Evolutionary conservation across 2,329 filamentous ascomycete species (phyloP), one percentile per base, ranked within the genome.

Genomic region (Phialophora chinensis): DNA sequence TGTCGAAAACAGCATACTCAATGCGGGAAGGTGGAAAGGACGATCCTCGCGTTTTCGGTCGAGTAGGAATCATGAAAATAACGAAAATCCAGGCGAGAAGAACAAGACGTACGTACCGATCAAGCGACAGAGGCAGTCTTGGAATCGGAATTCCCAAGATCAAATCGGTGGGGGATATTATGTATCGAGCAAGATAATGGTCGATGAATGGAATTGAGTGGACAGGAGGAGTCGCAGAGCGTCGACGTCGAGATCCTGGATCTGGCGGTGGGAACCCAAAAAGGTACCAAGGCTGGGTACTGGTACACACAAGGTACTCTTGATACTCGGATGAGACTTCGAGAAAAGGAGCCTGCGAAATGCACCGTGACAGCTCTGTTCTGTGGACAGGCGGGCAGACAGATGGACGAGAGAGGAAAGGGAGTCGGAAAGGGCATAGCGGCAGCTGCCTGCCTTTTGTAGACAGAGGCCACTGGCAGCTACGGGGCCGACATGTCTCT

Each of bases 381-480:
- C 29, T 38, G 27, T 61, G 59, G 60, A 55, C 60, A 55, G 42
- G 53, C 38, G 61, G 54, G 20, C 54, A 57, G 54, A 55, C 60
- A 63, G 38, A 60, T 70, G 68, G 68, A 70, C 68, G 66, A 70
- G 68, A 70, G 68, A 70, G 68, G 68, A 70, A 70, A 70, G 65
- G 65, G 68, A 70, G 56, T 70, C 68, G 66, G 68, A 70, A 70
- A 70, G 68, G 68, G 68, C 65, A 70, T 70, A 70, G 68, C 66
- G 68, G 68, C 68, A 65, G 60, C 63, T 68, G 65, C 68, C 66
- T 70, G 66, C 68, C 68, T 70, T 70, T 68, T 68, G 66, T 68
- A 70, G 68, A 70, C 63, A 66, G 60, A 70, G 57, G 62, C 59
- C 29, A 52, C 58, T 64, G 60, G 63, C 62, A 65, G 60, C 59